A percentile compares a stretch with the other conserved stretches of the same genome.
Evolutionary conservation across 2,329 filamentous ascomycete genomes (phyloP).

Genomic region (Clathrospora elynae): DNA sequence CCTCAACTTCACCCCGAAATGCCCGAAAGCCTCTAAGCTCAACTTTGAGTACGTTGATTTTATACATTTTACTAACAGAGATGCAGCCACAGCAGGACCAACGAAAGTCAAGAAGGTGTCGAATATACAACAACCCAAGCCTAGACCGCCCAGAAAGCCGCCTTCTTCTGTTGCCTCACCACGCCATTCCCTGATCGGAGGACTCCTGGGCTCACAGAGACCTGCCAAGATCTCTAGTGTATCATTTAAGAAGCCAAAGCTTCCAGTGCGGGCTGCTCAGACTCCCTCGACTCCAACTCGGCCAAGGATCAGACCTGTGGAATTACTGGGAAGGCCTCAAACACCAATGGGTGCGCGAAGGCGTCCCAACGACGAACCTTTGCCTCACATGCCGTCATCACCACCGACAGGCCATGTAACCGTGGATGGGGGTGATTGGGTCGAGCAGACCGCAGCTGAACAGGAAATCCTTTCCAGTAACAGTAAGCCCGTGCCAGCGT

Average conservation of each 20-base stretch:
- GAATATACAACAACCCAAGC: slow-evolving; percentile 4
- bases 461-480: slow-evolving; percentile 49
- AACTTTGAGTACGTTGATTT: too few relatives aligned
- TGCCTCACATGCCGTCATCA: slow-evolving; percentile 16
- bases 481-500: slow-evolving; percentile 50
- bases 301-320: slow-evolving; percentile 2
- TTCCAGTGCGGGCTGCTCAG: slow-evolving; percentile 12
- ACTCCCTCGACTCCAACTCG: slow-evolving; percentile 23
- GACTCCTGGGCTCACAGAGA: slow-evolving; percentile 15
- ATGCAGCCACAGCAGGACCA: too few relatives aligned
- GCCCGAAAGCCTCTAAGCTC: neutral
- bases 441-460: slow-evolving; percentile 7
- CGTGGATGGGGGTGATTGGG: slow-evolving; percentile 7
- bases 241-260: slow-evolving; percentile 26
- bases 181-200: slow-evolving; percentile 20
- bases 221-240: slow-evolving; percentile 3
- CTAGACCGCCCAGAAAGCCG: neutral
- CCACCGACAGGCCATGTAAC: slow-evolving; percentile 13
- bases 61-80: too few relatives aligned
- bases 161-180: slow-evolving; percentile 3
- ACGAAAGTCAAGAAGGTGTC: too few relatives aligned
- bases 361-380: slow-evolving; percentile 2
- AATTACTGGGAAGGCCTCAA: slow-evolving; percentile 8
- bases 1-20: neutral
- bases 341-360: slow-evolving; percentile 13